A percentile compares a stretch with the other conserved stretches of the same genome.
Conservation (phyloP, 1,139 yeast species). For the Saccharomyces hybrid region DNA sequence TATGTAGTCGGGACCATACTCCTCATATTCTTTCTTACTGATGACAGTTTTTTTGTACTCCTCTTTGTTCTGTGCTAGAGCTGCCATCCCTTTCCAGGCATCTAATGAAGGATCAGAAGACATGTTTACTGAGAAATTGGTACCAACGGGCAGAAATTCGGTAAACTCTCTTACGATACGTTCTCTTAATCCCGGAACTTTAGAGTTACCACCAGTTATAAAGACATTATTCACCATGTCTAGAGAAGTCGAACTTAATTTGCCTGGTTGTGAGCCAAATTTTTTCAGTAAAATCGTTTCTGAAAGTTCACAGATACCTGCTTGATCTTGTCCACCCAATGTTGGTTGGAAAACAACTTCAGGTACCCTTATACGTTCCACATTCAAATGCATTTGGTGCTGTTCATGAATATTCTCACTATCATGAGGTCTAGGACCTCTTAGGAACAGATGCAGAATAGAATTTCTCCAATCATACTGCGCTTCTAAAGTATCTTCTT, state of each 20-base stretch:
- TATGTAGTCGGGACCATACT: conserved; percentile 82
- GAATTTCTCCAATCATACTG: conserved; percentile 83
- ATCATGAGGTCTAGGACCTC: conserved; percentile 78
- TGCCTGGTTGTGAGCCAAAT: conserved; percentile 48
- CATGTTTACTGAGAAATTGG: conserved; percentile 51
- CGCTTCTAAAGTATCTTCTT: conserved; percentile 77
- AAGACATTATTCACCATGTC: conserved; percentile 54
- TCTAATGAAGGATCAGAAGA: conserved; percentile 69
- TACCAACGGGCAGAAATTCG: conserved; percentile 60
- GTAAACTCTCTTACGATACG: conserved; percentile 63
- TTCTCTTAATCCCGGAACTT: conserved; percentile 55
- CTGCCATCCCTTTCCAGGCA: conserved; percentile 93
- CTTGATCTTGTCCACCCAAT: conserved; percentile 92
- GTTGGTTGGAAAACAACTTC: conserved; percentile 91
- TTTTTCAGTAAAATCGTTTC: conserved; percentile 60
- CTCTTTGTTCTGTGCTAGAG: conserved; percentile 50
- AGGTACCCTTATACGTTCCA: conserved; percentile 87
- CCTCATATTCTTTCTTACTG: conserved; percentile 69
- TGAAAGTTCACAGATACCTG: conserved; percentile 75
- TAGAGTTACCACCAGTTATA: conserved; percentile 79
- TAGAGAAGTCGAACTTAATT: conserved; percentile 25
- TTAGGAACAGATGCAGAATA: conserved; percentile 69
- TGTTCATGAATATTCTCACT: conserved; percentile 60
- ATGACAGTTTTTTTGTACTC: conserved; percentile 47
- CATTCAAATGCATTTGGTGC: conserved; percentile 83